Base-by-base conservation (phyloP, 1,284 basidiomycete species). In the Fistulinella cinereoalba region DNA sequence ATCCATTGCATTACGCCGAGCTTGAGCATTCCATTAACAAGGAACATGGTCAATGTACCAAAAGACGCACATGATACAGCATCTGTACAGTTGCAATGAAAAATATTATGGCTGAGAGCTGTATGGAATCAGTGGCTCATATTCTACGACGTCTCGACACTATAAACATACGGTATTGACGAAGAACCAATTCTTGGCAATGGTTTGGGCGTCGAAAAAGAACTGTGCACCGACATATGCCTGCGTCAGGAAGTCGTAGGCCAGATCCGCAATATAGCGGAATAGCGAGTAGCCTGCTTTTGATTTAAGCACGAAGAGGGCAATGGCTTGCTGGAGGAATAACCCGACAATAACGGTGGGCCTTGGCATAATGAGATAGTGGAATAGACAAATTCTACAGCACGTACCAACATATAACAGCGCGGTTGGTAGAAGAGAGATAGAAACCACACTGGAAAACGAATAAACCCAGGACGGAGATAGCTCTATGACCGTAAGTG, bases 1-100 rank as follows among this genome's bases (percentile, higher is more conserved):
- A 93, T 69, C 88, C 90, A 93, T 71, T 92, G 88, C 88, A 93
- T 90, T 37, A 88, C 83, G 38, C 89, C 88, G 37, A 89, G 74
- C 68, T 76, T 51, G 15, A 37, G 33, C 11, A 34, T 7, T 51
- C 28, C 54, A 21, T 44, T 13, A 48, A 24, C n/a, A 27, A 21
- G 19, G 9, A 12, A 10, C 10, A 12, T n/a, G 27, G 18, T 24
- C 10, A 3, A 39, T 18, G n/a, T 13, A 22, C 24, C 6, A 31
- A 6, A 19, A 27, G 22, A 58, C 72, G 37, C 43, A 73, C 69
- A 60, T 92, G 86, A 71, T 91, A 92, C 70, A 90, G 68, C 85
- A 92, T 87, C 68, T 92, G 85, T 51, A 93, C 79, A 57, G 90
- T 87, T 19, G 90, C 88, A 58, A 93, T 79, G 76, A 93, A 91